These are phyloP conservation scores for Glycine soja DNA, from an alignment of 306 rosid genomes.

Conservation along the genomic window DNA sequence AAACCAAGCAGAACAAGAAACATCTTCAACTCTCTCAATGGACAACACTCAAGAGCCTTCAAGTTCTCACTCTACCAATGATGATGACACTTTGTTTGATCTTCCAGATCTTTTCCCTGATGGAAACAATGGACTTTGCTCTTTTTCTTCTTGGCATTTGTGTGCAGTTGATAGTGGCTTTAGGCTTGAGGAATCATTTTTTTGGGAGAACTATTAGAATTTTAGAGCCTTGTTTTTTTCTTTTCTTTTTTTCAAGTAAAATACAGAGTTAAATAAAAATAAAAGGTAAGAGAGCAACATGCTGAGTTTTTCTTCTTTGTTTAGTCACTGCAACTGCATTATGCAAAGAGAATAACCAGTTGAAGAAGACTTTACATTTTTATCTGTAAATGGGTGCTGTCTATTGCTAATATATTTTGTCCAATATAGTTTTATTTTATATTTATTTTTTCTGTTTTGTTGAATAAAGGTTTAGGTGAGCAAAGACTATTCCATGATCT, in stretches of 20 bases:
- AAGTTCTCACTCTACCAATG: conserved; percentile 46
- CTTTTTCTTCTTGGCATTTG: conserved; percentile 65
- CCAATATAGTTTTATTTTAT: not conserved
- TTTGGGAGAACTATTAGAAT: conserved; percentile 63
- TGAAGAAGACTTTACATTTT: conserved; percentile 24
- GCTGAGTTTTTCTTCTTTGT: not conserved
- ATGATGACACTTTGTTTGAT: conserved; percentile 78
- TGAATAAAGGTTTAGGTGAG: conserved; percentile 8
- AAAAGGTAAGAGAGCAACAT: not conserved
- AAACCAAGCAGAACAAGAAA: conserved; percentile 28
- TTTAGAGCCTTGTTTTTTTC: no score
- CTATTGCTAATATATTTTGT: conserved; percentile 10
- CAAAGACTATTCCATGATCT: not conserved
- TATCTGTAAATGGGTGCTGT: conserved; percentile 5
- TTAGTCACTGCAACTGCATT: conserved; percentile 34
- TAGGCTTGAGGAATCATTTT: conserved; percentile 65
- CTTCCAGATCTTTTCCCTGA: conserved; percentile 81
- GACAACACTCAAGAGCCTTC: conserved; percentile 45
- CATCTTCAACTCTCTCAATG: conserved; percentile 39
- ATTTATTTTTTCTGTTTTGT: not conserved
- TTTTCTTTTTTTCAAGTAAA: not conserved
- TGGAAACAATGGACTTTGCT: conserved; percentile 52
- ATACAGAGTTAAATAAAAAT: not conserved
- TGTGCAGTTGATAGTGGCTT: conserved; percentile 67
- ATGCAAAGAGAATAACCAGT: conserved; percentile 32